Conservation (phyloP, 2,329 filamentous ascomycete species). For the Talaromyces funiculosus region DNA sequence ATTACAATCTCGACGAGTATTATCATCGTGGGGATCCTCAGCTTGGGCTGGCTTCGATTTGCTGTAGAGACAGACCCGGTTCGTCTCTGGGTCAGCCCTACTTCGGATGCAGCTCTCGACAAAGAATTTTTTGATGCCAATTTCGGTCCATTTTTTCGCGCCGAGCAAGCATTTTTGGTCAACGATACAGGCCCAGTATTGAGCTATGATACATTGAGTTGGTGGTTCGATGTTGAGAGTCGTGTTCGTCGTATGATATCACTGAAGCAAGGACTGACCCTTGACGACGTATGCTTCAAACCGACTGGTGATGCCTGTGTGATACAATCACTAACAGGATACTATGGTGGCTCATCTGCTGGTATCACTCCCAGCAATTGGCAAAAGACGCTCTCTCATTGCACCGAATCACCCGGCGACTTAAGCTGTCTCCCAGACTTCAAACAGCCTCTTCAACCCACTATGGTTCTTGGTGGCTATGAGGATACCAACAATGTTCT, state of each 20-base stretch:
- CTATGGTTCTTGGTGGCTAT: constrained; percentile 80
- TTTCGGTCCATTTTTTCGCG: constrained; percentile 93
- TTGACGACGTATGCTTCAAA: constrained; percentile 90
- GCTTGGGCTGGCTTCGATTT: constrained; percentile 82
- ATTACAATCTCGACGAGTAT: constrained; percentile 74
- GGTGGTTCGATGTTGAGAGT: constrained; percentile 91
- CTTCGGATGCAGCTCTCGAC: constrained; percentile 82
- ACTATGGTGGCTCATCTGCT: constrained; percentile 66
- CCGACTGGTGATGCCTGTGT: constrained; percentile 85
- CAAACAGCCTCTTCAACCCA: constrained; percentile 78
- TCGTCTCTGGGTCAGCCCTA: constrained; percentile 91
- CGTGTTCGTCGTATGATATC: constrained; percentile 69
- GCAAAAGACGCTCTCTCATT: constrained; percentile 65
- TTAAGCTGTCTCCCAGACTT: constrained; percentile 76
- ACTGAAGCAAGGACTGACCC: constrained; percentile 57
- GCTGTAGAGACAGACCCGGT: constrained; percentile 87
- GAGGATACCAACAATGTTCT: constrained; percentile 58
- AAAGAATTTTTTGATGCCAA: constrained; percentile 89
- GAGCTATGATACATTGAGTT: constrained; percentile 78
- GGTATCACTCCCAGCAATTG: constrained; percentile 62
- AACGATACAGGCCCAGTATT: constrained; percentile 86
- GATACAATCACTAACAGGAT: constrained; percentile 85
- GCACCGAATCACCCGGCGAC: constrained; percentile 69
- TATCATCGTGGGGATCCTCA: constrained; percentile 70
- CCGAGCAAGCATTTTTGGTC: constrained; percentile 87